Evolutionary conservation across 106 monocot genomes (phyloP).

Genomic region (Dendrobium huoshanense): DNA sequence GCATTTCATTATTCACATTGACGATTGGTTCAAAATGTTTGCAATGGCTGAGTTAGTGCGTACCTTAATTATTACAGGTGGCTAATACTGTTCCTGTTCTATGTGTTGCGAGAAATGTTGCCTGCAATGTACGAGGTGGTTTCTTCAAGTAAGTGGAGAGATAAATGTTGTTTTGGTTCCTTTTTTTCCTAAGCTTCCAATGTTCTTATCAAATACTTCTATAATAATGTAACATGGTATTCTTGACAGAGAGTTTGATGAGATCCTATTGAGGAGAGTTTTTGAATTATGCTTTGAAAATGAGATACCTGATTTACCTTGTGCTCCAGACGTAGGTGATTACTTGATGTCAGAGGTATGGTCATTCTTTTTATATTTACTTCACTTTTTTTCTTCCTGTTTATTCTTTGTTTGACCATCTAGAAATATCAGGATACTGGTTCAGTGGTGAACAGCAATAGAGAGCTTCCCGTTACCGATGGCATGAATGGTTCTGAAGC

Average conservation of each 20-base stretch:
- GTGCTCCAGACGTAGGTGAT: constrained; percentile 77
- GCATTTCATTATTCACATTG: not conserved
- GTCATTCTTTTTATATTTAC: not conserved
- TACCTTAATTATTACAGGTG: constrained; percentile 25
- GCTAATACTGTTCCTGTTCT: constrained; percentile 74
- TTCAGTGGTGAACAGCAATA: constrained; percentile 31
- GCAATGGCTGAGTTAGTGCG: not conserved
- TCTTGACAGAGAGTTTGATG: constrained; percentile 84
- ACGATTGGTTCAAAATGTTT: not conserved
- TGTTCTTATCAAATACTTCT: not conserved
- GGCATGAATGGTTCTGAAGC: constrained; percentile 54
- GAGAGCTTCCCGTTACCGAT: constrained; percentile 42
- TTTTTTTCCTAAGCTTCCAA: not conserved
- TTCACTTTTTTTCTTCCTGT: not conserved
- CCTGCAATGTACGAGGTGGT: constrained; percentile 91
- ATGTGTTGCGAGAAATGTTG: constrained; percentile 96
- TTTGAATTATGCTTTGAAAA: constrained; percentile 76
- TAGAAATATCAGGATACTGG: constrained; percentile 37
- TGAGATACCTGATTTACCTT: constrained; percentile 62
- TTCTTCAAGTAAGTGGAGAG: constrained; percentile 65
- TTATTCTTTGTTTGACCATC: not conserved
- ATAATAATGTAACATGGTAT: constrained; percentile 8
- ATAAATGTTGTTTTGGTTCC: not conserved
- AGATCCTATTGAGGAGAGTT: constrained; percentile 49
- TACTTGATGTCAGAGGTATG: constrained; percentile 74